Conservation (phyloP, 2,329 filamentous ascomycete species). For the Trichoderma sp. region DNA sequence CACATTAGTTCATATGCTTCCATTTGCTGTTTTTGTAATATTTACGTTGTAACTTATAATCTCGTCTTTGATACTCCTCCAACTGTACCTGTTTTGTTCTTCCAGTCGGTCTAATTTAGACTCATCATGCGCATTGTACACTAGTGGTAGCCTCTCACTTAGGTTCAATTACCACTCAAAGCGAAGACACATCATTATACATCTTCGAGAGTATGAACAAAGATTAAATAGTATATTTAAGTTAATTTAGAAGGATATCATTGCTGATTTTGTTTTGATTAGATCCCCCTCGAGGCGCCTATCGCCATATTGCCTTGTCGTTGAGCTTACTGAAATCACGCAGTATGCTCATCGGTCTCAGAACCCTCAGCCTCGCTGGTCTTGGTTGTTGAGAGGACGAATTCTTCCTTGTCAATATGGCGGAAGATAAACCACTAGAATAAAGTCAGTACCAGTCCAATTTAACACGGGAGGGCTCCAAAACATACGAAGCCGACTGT, state of each 20-base stretch:
- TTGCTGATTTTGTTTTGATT: background rate
- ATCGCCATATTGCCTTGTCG: background rate
- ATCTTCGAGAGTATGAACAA: background rate
- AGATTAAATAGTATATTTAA: background rate
- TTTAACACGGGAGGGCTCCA: background rate
- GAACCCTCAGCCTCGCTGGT: background rate
- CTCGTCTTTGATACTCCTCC: too few species aligned
- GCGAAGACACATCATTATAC: background rate
- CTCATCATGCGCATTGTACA: too few species aligned
- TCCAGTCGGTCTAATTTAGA: too few species aligned
- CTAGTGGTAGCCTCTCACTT: too few species aligned
- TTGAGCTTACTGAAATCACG: background rate
- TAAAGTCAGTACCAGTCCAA: background rate
- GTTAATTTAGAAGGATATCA: background rate
- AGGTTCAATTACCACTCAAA: background rate
- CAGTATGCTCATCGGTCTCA: background rate
- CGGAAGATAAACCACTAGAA: background rate
- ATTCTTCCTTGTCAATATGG: background rate
- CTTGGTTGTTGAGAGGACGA: background rate
- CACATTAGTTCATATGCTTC: too few species aligned
- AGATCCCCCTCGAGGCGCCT: background rate
- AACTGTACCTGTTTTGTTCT: too few species aligned
- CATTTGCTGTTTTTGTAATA: too few species aligned
- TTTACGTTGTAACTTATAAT: too few species aligned
- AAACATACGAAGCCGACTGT: background rate